Base-by-base conservation (phyloP, 78 protist genomes). In the Protostelium mycophagum region DNA sequence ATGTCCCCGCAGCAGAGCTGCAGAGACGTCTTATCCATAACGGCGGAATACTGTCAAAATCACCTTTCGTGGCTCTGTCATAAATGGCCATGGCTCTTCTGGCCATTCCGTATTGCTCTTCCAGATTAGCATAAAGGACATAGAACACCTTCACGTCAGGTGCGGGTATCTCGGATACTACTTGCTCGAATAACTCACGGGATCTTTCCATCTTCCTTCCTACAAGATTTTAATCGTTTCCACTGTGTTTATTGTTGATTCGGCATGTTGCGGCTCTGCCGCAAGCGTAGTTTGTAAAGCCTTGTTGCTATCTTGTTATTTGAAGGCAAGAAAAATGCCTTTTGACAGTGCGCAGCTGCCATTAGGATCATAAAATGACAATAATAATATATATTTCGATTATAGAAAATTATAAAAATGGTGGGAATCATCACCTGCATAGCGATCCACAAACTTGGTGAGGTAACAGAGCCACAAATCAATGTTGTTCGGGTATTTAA, bases 181-280 rank as follows among this genome's bases (percentile, higher is more conserved):
- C 97, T 83, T 98, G 98, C 91, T 98, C 99, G 73, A 98, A 98
- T 16, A 99, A 88, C 28, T 99, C 99, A 39, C 99, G 94, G 9
- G 98, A 88, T 0, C 99, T 94, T 94, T 98, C 99, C 36, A 98
- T 89, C 89, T 98, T 97, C 36, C 1, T 0, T 35, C 97, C 98
- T 1, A 87, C 25, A 87, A 39, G n/a, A n/a, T n/a, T n/a, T n/a
- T n/a, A n/a, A n/a, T n/a, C n/a, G n/a, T n/a, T 83, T 35, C 37
- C 36, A 38, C 39, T 31, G 31, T 9, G 88, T 28, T 86, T 34
- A 25, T 16, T 51, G 73, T 51, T 5, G 36, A 85, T 16, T 85
- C 87, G 1, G 37, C 38, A n/a, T 36, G 86, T 28, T 73, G 10
- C 83, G 88, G 88, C 35, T 28, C 29, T 25, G 84, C 35, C 51